phyloP scores from a whole-genome alignment of 257 asterid species.

The Solanum verrucosum region DNA sequence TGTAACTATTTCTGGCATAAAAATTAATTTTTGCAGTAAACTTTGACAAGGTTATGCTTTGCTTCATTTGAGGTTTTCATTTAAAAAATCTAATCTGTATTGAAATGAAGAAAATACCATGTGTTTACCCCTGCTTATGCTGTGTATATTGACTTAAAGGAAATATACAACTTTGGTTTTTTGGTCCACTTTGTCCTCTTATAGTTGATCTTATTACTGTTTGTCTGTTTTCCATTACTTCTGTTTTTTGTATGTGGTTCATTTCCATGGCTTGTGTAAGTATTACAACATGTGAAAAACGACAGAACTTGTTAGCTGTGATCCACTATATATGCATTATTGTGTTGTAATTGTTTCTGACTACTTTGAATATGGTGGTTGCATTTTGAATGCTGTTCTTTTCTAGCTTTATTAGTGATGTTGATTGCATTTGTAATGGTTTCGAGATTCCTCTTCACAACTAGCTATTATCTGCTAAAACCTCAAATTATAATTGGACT shows the following conservation, averaged over 20 bases:
- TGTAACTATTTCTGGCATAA: not conserved
- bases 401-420: not conserved
- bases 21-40: not conserved
- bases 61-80: not conserved
- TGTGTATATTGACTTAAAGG: not conserved
- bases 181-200: not conserved
- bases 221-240: not conserved
- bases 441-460: not conserved
- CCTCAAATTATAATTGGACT: not conserved
- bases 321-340: not conserved
- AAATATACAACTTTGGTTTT: not conserved
- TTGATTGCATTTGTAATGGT: not conserved
- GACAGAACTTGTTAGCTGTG: not conserved
- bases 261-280: not conserved
- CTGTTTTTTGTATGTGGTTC: not conserved
- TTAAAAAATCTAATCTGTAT: not conserved
- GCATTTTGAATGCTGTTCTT: not conserved
- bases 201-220: not conserved
- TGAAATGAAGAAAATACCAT: not conserved
- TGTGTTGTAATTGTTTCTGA: not conserved
- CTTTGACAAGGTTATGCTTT: not conserved
- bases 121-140: not conserved
- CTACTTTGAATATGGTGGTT: not conserved
- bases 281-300: not conserved
- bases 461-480: not conserved